Conservation (phyloP, 768 basidiomycete species). For the Tricholoma matsutake region DNA sequence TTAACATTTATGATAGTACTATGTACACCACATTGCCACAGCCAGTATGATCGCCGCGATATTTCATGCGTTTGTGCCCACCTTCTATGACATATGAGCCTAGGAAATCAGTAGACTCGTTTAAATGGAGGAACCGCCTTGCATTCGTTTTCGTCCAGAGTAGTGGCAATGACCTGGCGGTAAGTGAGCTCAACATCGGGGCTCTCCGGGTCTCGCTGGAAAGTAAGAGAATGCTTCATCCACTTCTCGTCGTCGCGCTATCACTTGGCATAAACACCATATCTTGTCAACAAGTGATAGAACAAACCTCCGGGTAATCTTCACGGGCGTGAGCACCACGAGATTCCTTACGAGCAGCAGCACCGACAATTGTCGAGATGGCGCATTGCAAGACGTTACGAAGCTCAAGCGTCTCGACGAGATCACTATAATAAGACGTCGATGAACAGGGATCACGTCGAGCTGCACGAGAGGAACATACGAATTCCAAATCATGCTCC, state of each 20-base stretch:
- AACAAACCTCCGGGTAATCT: constrained; percentile 86
- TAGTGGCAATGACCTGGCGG: constrained; percentile 78
- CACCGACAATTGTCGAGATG: constrained; percentile 91
- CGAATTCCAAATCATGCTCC: constrained; percentile 99
- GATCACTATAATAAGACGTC: constrained; percentile 59
- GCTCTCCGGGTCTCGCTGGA: constrained; percentile 71
- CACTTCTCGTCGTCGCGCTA: constrained; percentile 90
- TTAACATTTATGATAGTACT: too few relatives aligned
- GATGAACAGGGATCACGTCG: background rate
- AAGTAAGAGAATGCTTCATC: constrained; percentile 97
- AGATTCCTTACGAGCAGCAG: constrained; percentile 93
- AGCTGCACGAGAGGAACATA: constrained; percentile 37
- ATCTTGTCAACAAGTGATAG: background rate
- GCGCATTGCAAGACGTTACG: constrained; percentile 95
- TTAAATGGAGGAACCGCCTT: constrained; percentile 97
- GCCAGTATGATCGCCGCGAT: background rate
- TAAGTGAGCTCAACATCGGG: constrained; percentile 90
- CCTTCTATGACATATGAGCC: background rate
- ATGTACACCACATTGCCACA: too few relatives aligned
- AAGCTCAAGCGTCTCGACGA: constrained; percentile 95
- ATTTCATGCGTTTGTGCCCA: background rate
- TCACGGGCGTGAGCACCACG: constrained; percentile 99
- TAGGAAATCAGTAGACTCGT: constrained; percentile 71
- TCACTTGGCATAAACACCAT: background rate
- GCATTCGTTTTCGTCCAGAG: constrained; percentile 96